Conservation (phyloP, 441 rosid genomes). For the Melastoma candidum region DNA sequence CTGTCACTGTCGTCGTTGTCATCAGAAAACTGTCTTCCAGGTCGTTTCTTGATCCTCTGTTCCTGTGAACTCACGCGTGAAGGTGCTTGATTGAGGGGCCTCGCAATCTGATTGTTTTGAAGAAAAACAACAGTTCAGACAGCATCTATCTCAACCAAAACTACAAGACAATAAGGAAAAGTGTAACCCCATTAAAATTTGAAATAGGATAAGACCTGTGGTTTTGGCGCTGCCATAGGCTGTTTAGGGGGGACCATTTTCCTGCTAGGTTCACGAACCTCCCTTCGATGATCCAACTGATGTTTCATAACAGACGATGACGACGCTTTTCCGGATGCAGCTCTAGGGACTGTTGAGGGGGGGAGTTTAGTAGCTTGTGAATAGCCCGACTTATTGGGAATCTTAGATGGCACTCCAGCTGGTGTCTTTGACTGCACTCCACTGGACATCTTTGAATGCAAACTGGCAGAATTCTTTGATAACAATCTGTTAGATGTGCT, state of each 20-base stretch:
- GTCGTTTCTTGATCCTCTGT: slow-evolving; percentile 50
- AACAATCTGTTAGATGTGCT: too few relatives aligned
- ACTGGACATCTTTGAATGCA: too few relatives aligned
- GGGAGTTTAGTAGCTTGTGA: too few relatives aligned
- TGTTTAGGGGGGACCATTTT: slow-evolving; percentile 31
- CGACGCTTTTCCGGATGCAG: too few relatives aligned
- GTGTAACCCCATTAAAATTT: slow-evolving; percentile 23
- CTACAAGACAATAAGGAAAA: background rate
- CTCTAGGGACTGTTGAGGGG: too few relatives aligned
- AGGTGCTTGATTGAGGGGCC: slow-evolving; percentile 36
- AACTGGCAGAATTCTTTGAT: too few relatives aligned
- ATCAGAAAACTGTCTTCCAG: slow-evolving; percentile 17
- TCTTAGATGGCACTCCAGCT: too few relatives aligned
- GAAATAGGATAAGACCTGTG: slow-evolving; percentile 14
- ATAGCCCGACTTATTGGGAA: too few relatives aligned
- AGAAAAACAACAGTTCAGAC: slow-evolving; percentile 10
- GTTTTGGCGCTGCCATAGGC: slow-evolving; percentile 32
- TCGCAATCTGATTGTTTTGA: slow-evolving; percentile 26
- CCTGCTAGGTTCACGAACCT: slow-evolving; percentile 28
- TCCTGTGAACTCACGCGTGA: slow-evolving; percentile 27
- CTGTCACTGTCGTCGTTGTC: slow-evolving; percentile 23
- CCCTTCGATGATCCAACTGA: slow-evolving; percentile 29
- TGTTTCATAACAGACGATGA: too few relatives aligned
- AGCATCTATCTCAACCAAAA: background rate
- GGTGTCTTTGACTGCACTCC: too few relatives aligned